Evolutionary conservation across 1,284 basidiomycete species (phyloP).

Genomic region (Rhodotorula sp.): DNA sequence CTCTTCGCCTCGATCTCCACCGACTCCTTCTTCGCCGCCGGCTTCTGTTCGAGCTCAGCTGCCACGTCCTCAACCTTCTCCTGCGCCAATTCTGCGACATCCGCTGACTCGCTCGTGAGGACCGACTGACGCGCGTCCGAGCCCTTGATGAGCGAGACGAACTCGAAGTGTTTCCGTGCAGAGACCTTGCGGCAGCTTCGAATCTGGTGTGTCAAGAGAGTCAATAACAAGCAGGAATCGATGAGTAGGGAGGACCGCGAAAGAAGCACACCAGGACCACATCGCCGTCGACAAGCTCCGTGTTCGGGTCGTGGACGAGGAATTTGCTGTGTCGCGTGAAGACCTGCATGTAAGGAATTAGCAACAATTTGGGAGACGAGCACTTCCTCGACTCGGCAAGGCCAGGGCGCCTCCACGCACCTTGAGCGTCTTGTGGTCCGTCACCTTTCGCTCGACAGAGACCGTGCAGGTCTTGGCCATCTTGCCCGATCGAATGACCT

Average conservation of each 20-base stretch:
- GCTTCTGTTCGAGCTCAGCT: neutral
- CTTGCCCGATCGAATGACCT: slow-evolving; percentile 29
- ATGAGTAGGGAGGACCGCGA: neutral
- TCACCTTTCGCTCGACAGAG: slow-evolving; percentile 34
- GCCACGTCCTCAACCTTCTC: neutral
- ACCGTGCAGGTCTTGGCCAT: slow-evolving; percentile 37
- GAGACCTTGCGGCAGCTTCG: slow-evolving; percentile 40
- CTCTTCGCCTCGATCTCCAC: too few relatives aligned
- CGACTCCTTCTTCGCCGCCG: too few relatives aligned
- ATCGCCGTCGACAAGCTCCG: slow-evolving; percentile 36
- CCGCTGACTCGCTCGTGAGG: slow-evolving; percentile 2
- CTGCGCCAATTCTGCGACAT: neutral
- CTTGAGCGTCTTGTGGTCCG: slow-evolving; percentile 40
- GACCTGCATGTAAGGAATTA: slow-evolving; percentile 9
- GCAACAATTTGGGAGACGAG: neutral
- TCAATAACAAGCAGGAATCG: neutral
- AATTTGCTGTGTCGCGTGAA: slow-evolving; percentile 38
- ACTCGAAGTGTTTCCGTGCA: slow-evolving; percentile 39
- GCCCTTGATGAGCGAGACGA: slow-evolving; percentile 33
- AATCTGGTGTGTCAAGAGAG: slow-evolving; percentile 7
- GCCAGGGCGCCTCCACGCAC: slow-evolving; percentile 1
- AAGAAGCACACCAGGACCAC: slow-evolving; percentile 19
- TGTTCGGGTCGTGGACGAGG: slow-evolving; percentile 38
- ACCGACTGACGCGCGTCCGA: slow-evolving; percentile 18
- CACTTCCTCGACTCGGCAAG: neutral